Evolutionary conservation across 768 basidiomycete species (phyloP).

Genomic region (Mycena rosella): DNA sequence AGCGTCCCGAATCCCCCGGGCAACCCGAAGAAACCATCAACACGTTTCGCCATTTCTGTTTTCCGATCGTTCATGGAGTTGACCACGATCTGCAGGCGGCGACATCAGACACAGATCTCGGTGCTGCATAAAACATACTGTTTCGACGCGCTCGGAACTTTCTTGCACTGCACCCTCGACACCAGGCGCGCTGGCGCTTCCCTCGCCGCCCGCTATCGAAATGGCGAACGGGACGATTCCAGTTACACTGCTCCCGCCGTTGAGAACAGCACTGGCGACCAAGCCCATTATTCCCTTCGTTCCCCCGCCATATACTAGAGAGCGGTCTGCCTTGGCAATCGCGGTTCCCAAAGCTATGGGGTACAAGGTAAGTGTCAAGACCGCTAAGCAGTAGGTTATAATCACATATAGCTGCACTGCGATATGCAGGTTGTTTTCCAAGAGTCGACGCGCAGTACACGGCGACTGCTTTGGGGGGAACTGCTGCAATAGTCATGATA

Average conservation of each 20-base stretch:
- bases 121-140: constrained; percentile 15
- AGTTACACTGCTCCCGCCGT: constrained; percentile 77
- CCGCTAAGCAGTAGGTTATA: neutral
- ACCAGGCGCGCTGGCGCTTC: constrained; percentile 57
- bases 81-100: constrained; percentile 63
- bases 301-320: constrained; percentile 91
- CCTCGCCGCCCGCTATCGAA: constrained; percentile 71
- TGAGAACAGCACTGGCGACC: constrained; percentile 73
- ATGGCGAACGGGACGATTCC: constrained; percentile 88
- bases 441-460: constrained; percentile 26
- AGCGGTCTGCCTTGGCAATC: constrained; percentile 67
- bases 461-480: constrained; percentile 13
- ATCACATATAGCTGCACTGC: constrained; percentile 16
- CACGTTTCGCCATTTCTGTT: constrained; percentile 87
- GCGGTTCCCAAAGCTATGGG: constrained; percentile 77
- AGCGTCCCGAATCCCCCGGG: constrained; percentile 97
- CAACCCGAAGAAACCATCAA: constrained; percentile 85
- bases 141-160: constrained; percentile 41
- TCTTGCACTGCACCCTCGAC: constrained; percentile 27
- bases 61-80: constrained; percentile 94
- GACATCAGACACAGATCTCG: neutral
- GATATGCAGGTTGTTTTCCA: constrained; percentile 23
- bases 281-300: constrained; percentile 88
- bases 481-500: neutral
- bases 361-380: neutral